phyloP scores from a whole-genome alignment of 371 early-diverging fungal species.

The Blastocladiella emersonii region DNA sequence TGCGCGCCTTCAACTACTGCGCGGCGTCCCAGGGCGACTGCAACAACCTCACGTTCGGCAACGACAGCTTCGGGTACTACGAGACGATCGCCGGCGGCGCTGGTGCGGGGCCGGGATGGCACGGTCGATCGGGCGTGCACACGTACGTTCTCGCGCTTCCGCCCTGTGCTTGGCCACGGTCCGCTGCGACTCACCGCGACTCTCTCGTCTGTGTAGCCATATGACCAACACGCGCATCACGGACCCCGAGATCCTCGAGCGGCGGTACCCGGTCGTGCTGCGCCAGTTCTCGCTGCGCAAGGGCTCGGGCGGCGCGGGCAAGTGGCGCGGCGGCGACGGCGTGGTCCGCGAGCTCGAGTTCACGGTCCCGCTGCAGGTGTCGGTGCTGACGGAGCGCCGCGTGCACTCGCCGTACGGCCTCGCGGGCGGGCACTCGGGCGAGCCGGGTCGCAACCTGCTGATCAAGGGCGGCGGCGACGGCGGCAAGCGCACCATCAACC shows the following conservation, averaged over 20 bases:
- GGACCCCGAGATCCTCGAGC: conserved; percentile 88
- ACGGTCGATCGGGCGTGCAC: conserved; percentile 58
- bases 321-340: conserved; percentile 75
- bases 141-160: too few species aligned
- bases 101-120: conserved; percentile 59
- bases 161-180: conserved; percentile 5
- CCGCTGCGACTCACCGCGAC: conserved; percentile 3
- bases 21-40: conserved; percentile 81
- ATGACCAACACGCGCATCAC: conserved; percentile 97
- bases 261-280: conserved; percentile 84
- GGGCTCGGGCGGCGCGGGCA: conserved; percentile 73
- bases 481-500: conserved; percentile 32
- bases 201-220: conserved; percentile 46
- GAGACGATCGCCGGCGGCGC: conserved; percentile 5
- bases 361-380: conserved; percentile 59
- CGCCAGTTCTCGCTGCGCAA: conserved; percentile 64
- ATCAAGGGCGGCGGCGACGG: conserved; percentile 34
- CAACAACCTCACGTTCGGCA: conserved; percentile 92
- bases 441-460: conserved; percentile 64
- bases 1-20: conserved; percentile 77
- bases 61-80: conserved; percentile 14
- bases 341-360: conserved; percentile 72
- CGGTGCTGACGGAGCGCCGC: conserved; percentile 83
- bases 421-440: conserved; percentile 63
- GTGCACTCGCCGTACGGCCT: conserved; percentile 82